Evolutionary conservation across 108 stramenopile genomes (phyloP).

Genomic region (Pseudonitzschia pungens): DNA sequence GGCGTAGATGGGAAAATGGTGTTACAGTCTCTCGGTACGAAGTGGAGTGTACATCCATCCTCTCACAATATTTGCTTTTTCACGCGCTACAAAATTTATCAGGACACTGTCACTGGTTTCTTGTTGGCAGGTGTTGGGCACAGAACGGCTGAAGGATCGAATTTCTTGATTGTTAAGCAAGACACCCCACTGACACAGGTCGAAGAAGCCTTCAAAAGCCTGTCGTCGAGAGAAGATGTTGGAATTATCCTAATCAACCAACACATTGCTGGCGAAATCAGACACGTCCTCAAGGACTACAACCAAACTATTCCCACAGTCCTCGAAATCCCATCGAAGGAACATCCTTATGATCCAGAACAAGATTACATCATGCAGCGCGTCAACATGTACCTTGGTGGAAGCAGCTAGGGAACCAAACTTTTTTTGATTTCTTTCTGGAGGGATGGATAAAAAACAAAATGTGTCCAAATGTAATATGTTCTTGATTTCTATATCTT

Average conservation of each 20-base stretch:
- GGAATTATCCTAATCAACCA: conserved; percentile 98
- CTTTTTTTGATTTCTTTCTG: neutral
- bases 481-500: neutral
- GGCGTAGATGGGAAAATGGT: neutral
- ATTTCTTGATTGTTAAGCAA: conserved; percentile 95
- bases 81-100: neutral
- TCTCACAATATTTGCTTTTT: neutral
- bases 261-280: conserved; percentile 94
- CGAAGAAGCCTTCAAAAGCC: conserved; percentile 77
- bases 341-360: conserved; percentile 96
- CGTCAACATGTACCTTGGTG: conserved; percentile 93
- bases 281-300: conserved; percentile 96
- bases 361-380: conserved; percentile 99
- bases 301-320: conserved; percentile 95
- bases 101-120: conserved; percentile 99
- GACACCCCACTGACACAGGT: conserved; percentile 76
- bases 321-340: conserved; percentile 97
- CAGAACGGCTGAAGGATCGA: conserved; percentile 89
- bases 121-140: conserved; percentile 97
- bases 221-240: conserved; percentile 88
- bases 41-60: neutral
- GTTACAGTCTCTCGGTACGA: neutral
- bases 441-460: conserved; percentile 1
- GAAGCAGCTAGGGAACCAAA: neutral
- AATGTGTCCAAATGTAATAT: neutral